Percentiles rank a stretch among this genome's conserved stretches.
phyloP scores from a whole-genome alignment of 202 grass and related monocot species.

The Sporobolus alterniflorus region DNA sequence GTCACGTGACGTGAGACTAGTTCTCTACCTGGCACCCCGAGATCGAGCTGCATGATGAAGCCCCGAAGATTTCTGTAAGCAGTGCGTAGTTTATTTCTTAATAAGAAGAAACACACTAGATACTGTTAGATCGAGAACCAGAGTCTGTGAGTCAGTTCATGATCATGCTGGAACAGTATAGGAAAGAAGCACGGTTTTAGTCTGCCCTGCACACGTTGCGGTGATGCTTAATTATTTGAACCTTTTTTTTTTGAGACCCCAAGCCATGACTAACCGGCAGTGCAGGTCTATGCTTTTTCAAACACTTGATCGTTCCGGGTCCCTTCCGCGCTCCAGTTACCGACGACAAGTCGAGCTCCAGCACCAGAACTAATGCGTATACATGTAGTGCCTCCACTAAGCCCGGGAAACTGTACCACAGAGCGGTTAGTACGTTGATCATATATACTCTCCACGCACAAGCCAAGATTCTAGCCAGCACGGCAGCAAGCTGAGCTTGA shows the following conservation, averaged over 20 bases:
- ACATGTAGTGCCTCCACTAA: slow-evolving; percentile 18
- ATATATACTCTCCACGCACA: background rate
- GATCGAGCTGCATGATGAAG: too few relatives aligned
- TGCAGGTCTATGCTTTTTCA: background rate
- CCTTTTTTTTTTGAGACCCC: background rate
- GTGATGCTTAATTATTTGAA: background rate
- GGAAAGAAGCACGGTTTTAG: background rate
- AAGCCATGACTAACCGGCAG: background rate
- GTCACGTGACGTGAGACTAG: background rate
- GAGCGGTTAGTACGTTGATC: background rate
- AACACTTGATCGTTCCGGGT: slow-evolving; percentile 9
- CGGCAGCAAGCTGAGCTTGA: slow-evolving; percentile 16
- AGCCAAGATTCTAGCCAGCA: background rate
- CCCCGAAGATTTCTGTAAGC: too few relatives aligned
- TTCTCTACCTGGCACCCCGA: too few relatives aligned
- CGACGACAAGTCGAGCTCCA: background rate
- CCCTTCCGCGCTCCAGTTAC: background rate
- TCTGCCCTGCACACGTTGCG: background rate
- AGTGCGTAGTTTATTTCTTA: too few relatives aligned
- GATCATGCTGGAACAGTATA: background rate
- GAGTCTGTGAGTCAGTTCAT: background rate
- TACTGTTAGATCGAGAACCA: background rate
- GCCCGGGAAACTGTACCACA: background rate
- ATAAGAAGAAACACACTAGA: too few relatives aligned
- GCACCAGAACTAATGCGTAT: slow-evolving; percentile 14